These are phyloP conservation scores for Daedalea quercina DNA, from an alignment of 768 basidiomycete species.

Conservation along the genomic window DNA sequence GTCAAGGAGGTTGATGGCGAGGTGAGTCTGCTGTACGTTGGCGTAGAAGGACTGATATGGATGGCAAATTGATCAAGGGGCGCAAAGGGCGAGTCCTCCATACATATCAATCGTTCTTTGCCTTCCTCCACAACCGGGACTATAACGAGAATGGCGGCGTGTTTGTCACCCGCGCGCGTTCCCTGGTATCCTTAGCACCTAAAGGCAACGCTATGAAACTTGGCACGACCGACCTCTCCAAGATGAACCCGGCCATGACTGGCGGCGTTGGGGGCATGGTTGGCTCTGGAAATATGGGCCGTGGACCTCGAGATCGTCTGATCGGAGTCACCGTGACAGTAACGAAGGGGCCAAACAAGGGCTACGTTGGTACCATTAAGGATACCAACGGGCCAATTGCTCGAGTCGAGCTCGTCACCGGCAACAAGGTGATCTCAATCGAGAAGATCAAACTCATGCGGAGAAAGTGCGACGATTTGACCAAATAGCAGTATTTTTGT, in stretches of 20 bases:
- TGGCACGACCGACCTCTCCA: slow-evolving; percentile 68
- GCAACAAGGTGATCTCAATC: slow-evolving; percentile 84
- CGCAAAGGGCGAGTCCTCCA: slow-evolving; percentile 90
- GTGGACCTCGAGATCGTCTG: slow-evolving; percentile 76
- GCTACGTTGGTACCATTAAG: slow-evolving; percentile 87
- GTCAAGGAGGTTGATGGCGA: slow-evolving; percentile 90
- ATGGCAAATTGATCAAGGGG: slow-evolving; percentile 36
- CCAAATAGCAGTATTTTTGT: neutral
- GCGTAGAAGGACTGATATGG: neutral
- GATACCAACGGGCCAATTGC: slow-evolving; percentile 86
- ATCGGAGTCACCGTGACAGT: slow-evolving; percentile 77
- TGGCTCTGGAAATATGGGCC: slow-evolving; percentile 68
- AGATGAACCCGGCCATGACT: slow-evolving; percentile 80
- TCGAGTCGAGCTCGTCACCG: slow-evolving; percentile 85
- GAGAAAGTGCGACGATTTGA: slow-evolving; percentile 48
- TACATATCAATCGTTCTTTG: slow-evolving; percentile 89
- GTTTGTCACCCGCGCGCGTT: slow-evolving; percentile 84
- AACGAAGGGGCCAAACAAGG: slow-evolving; percentile 85
- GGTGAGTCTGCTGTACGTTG: slow-evolving; percentile 37
- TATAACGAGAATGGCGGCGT: slow-evolving; percentile 88
- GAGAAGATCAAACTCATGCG: slow-evolving; percentile 73
- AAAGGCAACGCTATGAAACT: slow-evolving; percentile 65
- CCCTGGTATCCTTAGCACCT: slow-evolving; percentile 79
- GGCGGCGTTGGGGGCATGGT: slow-evolving; percentile 73
- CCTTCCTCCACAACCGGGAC: slow-evolving; percentile 92